Evolutionary conservation across 2,329 filamentous ascomycete species (phyloP), one percentile per base, ranked within the genome.

Genomic region (Teratosphaeria zuluensis): DNA sequence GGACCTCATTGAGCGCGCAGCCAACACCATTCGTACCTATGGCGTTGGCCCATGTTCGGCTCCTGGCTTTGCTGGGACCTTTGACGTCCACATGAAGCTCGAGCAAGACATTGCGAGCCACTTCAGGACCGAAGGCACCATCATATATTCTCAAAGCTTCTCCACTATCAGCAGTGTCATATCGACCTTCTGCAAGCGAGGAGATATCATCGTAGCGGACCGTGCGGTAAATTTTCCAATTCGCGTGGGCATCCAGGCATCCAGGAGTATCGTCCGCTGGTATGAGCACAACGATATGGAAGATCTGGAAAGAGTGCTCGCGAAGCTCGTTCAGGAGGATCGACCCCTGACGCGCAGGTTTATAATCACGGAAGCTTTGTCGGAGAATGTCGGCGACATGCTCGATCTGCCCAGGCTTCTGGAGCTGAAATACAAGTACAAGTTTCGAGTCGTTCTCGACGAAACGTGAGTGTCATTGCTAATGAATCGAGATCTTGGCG

Each of bases 21-120:
- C 99, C 62, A 87, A 92, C 73, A 95, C 92, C 0, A 82, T 99
- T 46, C 89, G 92, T 61, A 95, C 89, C 21, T 99, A 99, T 68
- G 94, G 94, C 59, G 95, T 99, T 48, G 95, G 94, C 9, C 92
- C 94, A 59, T 99, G 94, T 72, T 92, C 92, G 19, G 94, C 94
- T 19, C 94, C 94, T 5, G 92, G 95, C 64, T 99, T 99, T 78
- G 99, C 99, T 77, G 94, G 92, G 64, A 99, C 91, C 33, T 92
- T 97, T 73, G 94, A 99, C 75, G 92, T 97, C 52, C 94, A 99
- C 75, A 92, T 96, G 84, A 92, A 95, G 78, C 91, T 90, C 16
- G 94, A 99, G 76, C 84, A 89, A 58, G 92, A 97, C 72, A 92
- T 99, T 69, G 91, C 94, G 28, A 83, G 88, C 9, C 95, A 92